Base-by-base conservation (phyloP, 805 yeast genomes). In the Wickerhamiella hasegawae region DNA sequence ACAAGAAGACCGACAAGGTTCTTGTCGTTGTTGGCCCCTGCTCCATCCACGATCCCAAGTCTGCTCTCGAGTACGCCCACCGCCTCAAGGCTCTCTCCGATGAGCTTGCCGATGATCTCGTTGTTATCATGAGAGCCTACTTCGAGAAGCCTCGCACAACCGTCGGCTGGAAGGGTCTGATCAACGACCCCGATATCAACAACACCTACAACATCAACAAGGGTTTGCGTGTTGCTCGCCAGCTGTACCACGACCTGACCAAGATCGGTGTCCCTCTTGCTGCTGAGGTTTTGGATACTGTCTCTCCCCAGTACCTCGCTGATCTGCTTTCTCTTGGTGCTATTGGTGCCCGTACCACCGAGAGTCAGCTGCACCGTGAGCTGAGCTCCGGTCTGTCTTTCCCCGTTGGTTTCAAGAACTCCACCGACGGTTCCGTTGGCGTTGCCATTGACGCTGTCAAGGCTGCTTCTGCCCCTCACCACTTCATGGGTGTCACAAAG, bases 111-210 rank as follows among this genome's bases (percentile, higher is more conserved):
- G 73, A 70, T 32, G 95, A 87, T 47, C 66, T 90, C 40, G 71
- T 75, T 38, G 76, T 90, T 40, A 76, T 90, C 42, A 90, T 90
- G 98, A 76, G 98, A 63, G 97, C 97, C 3, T 90, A 90, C 65
- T 68, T 90, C 52, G 98, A 87, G 59, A 87, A 87, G 62, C 98
- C 98, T 49, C 75, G 98, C 62, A 87, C 98, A 34, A 87, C 97
- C 20, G 97, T 90, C 31, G 98, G 98, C 40, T 87, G 98, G 98
- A 87, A 87, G 63, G 98, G 98, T 47, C 68, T 87, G 46, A 90
- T 87, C 51, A 87, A 87, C 56, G 98, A 87, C 58, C 98, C 98
- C 22, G 94, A 90, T 51, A 77, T 87, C 49, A 93, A 87, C 58
- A 82, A 82, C 41, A 68, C 93, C 35, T 87, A 81, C 73, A 73